A percentile compares a stretch with the other conserved stretches of the same genome.
Evolutionary conservation across 1,284 basidiomycete genomes (phyloP).

Genomic region (Mycosarcoma maydis): DNA sequence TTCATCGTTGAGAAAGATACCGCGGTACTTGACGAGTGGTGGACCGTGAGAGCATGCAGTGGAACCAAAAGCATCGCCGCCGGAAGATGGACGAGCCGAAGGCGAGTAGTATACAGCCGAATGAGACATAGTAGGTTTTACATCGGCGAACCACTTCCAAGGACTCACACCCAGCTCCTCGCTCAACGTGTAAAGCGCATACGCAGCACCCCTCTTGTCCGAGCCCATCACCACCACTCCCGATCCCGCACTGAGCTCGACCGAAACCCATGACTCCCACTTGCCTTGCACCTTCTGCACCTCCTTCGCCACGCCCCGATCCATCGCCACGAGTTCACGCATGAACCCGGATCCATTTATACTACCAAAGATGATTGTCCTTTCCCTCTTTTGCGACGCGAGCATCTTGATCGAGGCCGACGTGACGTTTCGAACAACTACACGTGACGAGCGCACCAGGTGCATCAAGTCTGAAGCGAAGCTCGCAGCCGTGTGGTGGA

Average conservation of each 20-base stretch:
- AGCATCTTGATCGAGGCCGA: slow-evolving; percentile 15
- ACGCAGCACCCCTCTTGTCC: slow-evolving; percentile 21
- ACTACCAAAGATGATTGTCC: slow-evolving; percentile 18
- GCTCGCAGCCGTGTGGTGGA: slow-evolving; percentile 23
- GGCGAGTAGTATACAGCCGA: slow-evolving; percentile 21
- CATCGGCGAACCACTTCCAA: slow-evolving; percentile 40
- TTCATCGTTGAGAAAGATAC: slow-evolving; percentile 75
- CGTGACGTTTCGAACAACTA: slow-evolving; percentile 30
- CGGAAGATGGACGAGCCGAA: background rate
- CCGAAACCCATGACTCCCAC: slow-evolving; percentile 25
- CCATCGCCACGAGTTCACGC: slow-evolving; percentile 9
- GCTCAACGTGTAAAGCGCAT: slow-evolving; percentile 28
- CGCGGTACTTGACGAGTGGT: slow-evolving; percentile 78
- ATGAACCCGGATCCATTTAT: slow-evolving; percentile 7
- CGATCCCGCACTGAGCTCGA: background rate
- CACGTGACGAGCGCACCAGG: slow-evolving; percentile 16
- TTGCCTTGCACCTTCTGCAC: slow-evolving; percentile 4
- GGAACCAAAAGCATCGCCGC: background rate
- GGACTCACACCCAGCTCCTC: slow-evolving; percentile 32
- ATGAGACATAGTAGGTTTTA: slow-evolving; percentile 13
- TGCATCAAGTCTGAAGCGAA: slow-evolving; percentile 25
- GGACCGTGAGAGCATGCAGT: slow-evolving; percentile 73
- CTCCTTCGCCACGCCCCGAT: slow-evolving; percentile 1
- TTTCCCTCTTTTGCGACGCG: slow-evolving; percentile 1
- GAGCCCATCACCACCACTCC: slow-evolving; percentile 25